Evolutionary conservation across 345 rosid genomes (phyloP), one percentile per base, ranked within the genome.

Genomic region (Bruguiera gymnorhiza): DNA sequence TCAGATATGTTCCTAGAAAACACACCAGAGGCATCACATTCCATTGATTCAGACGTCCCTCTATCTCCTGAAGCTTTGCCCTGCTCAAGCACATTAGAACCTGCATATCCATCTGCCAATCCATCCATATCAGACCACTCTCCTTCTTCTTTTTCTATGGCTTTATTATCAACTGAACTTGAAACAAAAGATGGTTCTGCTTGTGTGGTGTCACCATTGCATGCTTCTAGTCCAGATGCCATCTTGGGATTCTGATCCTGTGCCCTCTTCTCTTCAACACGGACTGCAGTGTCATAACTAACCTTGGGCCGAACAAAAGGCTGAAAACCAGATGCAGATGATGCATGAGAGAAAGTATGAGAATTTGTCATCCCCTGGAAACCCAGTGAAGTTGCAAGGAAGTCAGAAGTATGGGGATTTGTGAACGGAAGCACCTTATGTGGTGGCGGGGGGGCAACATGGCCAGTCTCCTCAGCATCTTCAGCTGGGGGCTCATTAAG

Each of bases 401-500:
- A 69, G 60, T 77, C 84, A 83, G 92, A 72, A 29, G 79, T 11
- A 29, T 73, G 81, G 46, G 78, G 68, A 56, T 80, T 85, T 69
- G 78, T 32, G 58, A 86, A 76, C 39, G 91, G 89, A 62, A 74
- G 80, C 67, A 85, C 76, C 78, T 76, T 84, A 39, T 90, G 91
- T 8, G 96, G 91, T 78, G 73, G 90, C 69, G 67, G 77, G 79
- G 82, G 73, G 76, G 76, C 48, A 34, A 74, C 73, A 73, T 50
- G 55, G 65, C 87, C 90, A 74, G 60, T 78, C 71, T 81, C 90
- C 78, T 80, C 96, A 19, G 82, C 89, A 68, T 88, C 93, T 66
- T 87, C 93, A 23, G 83, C 76, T 23, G 99, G 98, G 73, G 88
- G 92, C 81, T 96, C 99, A 82, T 96, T 96, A 86, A 96, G 98